Evolutionary conservation across 1,284 basidiomycete species (phyloP), one percentile per base, ranked within the genome.

Genomic region (Phlebopus sp.): DNA sequence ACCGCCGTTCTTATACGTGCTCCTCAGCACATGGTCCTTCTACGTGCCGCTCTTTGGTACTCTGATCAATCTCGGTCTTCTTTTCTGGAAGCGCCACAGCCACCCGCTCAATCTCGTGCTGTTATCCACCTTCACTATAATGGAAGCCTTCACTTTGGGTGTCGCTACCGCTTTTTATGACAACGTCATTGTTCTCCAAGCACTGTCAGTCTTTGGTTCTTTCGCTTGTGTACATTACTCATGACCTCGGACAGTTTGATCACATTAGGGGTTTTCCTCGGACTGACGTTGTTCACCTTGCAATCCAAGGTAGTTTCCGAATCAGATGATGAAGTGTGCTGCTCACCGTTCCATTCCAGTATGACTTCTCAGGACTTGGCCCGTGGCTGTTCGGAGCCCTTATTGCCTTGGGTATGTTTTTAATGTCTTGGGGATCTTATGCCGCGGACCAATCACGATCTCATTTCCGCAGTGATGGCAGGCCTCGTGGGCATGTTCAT

Each of bases 21-120:
- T 38, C 41, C 51, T 50, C 44, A 89, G 88, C 60, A 62, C 71
- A 21, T 90, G 88, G 88, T 64, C 84, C 2, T 80, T 90, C 69
- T 89, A 86, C 60, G 67, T 90, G 15, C 82, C 88, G 15, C 71
- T 91, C 21, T 77, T 92, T 55, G 86, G 82, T 23, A 84, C 87
- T 15, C 67, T 94, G 35, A 66, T 90, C 59, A 85, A 84, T 53
- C 79, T 94, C 37, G 83, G 83, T 4, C 68, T 90, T 37, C 73
- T 92, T 13, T 93, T 81, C 73, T 92, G 87, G 86, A 92, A 94
- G 69, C 84, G 92, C 52, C 90, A 92, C 70, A 82, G 77, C 62
- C 83, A 90, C 63, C 91, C 92, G 13, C 71, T 79, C 66, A 96
- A 96, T 69, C 75, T 93, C 44, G 71, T 87, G 42, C 73, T 95